Percentiles rank a stretch among this genome's conserved stretches.
Conservation (phyloP, 2,329 filamentous ascomycete genomes). For the Phaeosphaeria sp. region DNA sequence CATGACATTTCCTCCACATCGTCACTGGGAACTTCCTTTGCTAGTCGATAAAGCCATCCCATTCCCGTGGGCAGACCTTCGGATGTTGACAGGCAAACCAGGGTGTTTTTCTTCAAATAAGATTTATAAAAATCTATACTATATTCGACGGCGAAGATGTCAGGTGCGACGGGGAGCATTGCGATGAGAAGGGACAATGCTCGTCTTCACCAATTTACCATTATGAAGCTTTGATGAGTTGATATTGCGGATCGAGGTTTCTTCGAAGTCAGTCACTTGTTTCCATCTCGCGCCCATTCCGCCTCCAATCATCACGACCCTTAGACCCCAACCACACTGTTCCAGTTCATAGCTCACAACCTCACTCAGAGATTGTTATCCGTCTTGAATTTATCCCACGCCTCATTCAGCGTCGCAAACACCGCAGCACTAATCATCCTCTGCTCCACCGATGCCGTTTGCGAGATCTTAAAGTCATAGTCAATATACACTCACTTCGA, state of each 20-base stretch:
- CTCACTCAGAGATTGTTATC: slow-evolving; percentile 55
- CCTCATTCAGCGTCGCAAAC: slow-evolving; percentile 70
- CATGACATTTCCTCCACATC: not conserved
- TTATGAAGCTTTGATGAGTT: no score
- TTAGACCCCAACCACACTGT: not conserved
- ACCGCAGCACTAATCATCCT: slow-evolving; percentile 71
- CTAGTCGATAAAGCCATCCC: not conserved
- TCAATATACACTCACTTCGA: slow-evolving; percentile 14
- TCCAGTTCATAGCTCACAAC: not conserved
- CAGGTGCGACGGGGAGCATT: no score
- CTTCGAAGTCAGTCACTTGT: no score
- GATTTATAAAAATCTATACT: not conserved
- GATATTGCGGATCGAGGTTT: no score
- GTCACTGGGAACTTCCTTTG: not conserved
- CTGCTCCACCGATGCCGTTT: slow-evolving; percentile 70
- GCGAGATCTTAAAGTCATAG: slow-evolving; percentile 56
- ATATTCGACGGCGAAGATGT: no score
- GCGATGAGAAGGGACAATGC: no score
- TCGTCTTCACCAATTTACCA: no score
- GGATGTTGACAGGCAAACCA: not conserved
- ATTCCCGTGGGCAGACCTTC: not conserved
- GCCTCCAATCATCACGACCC: not conserved
- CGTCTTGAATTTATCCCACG: slow-evolving; percentile 72
- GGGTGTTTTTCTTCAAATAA: not conserved
- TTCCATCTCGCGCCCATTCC: no score